Conservation (phyloP, 2,329 filamentous ascomycete genomes). For the Beauveria caledonica region DNA sequence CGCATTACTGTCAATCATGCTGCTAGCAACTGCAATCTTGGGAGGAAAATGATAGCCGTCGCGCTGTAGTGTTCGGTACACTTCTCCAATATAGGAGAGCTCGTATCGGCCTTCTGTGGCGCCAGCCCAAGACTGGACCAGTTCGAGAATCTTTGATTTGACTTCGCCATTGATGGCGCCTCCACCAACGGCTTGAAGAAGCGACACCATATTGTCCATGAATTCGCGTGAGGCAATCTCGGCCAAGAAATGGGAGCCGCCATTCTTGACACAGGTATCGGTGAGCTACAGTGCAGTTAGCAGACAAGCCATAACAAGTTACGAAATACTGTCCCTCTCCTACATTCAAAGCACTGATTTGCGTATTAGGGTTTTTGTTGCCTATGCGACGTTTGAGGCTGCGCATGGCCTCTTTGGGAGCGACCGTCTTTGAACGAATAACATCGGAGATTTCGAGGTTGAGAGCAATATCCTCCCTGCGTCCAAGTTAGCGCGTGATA, state of each 20-base stretch:
- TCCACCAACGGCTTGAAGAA: conserved; percentile 71
- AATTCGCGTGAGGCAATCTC: conserved; percentile 97
- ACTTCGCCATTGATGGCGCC: conserved; percentile 78
- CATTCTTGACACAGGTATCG: conserved; percentile 98
- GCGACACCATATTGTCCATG: conserved; percentile 90
- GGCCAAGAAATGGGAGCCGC: conserved; percentile 84
- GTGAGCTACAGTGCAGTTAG: conserved; percentile 56
- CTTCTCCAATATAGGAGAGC: conserved; percentile 77
- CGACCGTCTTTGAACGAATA: conserved; percentile 94
- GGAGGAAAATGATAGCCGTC: conserved; percentile 90
- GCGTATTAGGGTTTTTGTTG: conserved; percentile 95
- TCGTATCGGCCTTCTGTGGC: conserved; percentile 81
- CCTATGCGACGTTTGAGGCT: conserved; percentile 89
- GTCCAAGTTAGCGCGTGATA: background rate
- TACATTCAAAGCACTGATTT: conserved; percentile 90
- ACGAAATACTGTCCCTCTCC: background rate
- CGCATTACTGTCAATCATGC: conserved; percentile 94
- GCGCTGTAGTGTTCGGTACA: conserved; percentile 71
- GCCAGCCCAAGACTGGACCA: conserved; percentile 88
- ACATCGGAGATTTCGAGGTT: conserved; percentile 98
- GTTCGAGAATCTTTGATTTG: conserved; percentile 79
- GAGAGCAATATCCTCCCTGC: conserved; percentile 87
- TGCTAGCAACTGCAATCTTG: conserved; percentile 77
- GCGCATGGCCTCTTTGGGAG: conserved; percentile 96
- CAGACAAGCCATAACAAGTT: background rate